Percentiles rank a stretch among this genome's conserved stretches.
Evolutionary conservation across 2,329 filamentous ascomycete species (phyloP).

Genomic region (Scedosporium apiospermum): DNA sequence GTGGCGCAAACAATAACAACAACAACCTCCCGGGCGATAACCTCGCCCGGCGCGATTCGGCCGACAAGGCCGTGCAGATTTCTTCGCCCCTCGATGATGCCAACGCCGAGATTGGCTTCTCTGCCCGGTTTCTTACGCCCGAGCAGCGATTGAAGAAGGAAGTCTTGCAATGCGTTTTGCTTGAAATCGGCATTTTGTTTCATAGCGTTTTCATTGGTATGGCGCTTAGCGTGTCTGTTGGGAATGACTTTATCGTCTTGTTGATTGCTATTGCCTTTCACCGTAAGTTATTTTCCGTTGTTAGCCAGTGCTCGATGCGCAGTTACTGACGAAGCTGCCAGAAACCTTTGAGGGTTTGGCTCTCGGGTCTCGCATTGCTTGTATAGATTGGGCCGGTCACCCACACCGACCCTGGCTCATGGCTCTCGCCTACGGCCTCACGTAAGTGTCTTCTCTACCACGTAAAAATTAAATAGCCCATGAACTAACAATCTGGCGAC

Average conservation of each 20-base stretch:
- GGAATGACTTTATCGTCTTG: constrained; percentile 68
- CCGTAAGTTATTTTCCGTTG: constrained; percentile 22
- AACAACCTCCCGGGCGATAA: background rate
- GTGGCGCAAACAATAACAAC: too few species aligned
- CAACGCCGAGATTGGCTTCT: background rate
- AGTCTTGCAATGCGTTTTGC: constrained; percentile 65
- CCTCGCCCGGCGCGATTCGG: too few species aligned
- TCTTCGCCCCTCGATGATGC: background rate
- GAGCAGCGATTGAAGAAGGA: constrained; percentile 54
- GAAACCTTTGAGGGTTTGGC: constrained; percentile 48
- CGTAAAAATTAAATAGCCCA: constrained; percentile 7
- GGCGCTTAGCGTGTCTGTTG: constrained; percentile 69
- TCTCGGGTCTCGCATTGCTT: constrained; percentile 54
- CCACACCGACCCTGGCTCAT: constrained; percentile 45
- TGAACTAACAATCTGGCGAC: constrained; percentile 13
- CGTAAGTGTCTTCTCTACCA: constrained; percentile 22
- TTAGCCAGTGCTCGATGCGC: background rate
- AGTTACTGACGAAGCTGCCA: constrained; percentile 8
- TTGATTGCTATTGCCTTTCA: constrained; percentile 73
- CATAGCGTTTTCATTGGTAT: constrained; percentile 78
- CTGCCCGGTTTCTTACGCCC: constrained; percentile 22
- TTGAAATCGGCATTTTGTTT: constrained; percentile 64
- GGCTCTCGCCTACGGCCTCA: constrained; percentile 47
- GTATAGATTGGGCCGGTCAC: constrained; percentile 32
- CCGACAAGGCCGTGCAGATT: background rate